A percentile compares a stretch with the other conserved stretches of the same genome.
Conservation (phyloP, 192 early-diverging fungal genomes). For the Paraglomus brasilianum region DNA sequence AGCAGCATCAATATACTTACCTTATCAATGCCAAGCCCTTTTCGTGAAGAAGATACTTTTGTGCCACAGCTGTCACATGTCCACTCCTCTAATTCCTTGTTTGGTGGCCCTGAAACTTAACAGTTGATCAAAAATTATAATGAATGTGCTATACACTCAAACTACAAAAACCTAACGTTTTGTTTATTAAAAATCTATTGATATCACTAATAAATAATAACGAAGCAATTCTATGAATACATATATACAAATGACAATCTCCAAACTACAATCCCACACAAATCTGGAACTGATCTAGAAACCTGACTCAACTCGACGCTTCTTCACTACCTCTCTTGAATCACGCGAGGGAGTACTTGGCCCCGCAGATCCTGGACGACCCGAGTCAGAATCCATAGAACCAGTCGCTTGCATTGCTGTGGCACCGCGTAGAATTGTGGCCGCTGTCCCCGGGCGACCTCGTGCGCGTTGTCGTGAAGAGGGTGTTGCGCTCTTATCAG, state of each 20-base stretch:
- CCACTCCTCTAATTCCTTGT: conserved; percentile 28
- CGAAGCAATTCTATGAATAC: not conserved
- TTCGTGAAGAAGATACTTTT: conserved; percentile 2
- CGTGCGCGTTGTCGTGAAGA: conserved; percentile 35
- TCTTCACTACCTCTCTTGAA: conserved; percentile 8
- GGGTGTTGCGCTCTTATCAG: conserved; percentile 8
- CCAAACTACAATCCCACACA: too few species aligned
- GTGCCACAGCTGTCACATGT: conserved; percentile 18
- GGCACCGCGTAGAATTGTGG: not conserved
- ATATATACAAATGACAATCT: not conserved
- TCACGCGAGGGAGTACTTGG: not conserved
- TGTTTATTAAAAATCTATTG: too few species aligned
- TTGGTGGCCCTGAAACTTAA: not conserved
- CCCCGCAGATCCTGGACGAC: conserved; percentile 14
- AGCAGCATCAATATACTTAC: not conserved
- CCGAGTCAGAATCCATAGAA: not conserved
- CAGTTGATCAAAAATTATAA: too few species aligned
- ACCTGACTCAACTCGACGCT: conserved; percentile 15
- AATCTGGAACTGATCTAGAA: too few species aligned
- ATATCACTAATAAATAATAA: not conserved
- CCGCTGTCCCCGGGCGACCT: conserved; percentile 23
- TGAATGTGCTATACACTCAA: too few species aligned
- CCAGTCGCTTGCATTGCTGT: not conserved
- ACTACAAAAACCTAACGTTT: too few species aligned
- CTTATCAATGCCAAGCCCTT: conserved; percentile 24